These are phyloP conservation scores for Calonectria fujianensis DNA, from an alignment of 2,329 filamentous ascomycete genomes.

Conservation along the genomic window DNA sequence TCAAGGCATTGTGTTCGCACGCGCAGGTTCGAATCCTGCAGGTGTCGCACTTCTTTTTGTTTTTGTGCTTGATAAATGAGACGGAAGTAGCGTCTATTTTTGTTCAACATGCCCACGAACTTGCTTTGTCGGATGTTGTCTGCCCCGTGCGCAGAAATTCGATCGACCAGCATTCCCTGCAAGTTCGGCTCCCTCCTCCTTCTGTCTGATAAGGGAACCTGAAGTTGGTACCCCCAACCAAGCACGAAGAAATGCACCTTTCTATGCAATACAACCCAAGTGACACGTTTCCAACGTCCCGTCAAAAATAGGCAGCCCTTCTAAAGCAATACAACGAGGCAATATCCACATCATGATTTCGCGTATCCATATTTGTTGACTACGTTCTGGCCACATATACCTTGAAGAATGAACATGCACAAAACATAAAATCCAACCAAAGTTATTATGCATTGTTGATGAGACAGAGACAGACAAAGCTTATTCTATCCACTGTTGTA, in stretches of 20 bases:
- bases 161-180: not conserved
- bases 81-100: not conserved
- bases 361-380: not conserved
- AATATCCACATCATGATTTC: not conserved
- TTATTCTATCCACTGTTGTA: not conserved
- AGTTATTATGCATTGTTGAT: not conserved
- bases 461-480: not conserved
- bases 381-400: not conserved
- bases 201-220: not conserved
- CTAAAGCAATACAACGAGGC: not conserved
- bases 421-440: not conserved
- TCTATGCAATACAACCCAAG: not conserved
- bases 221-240: not conserved
- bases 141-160: not conserved
- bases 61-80: not conserved
- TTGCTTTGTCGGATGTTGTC: not conserved
- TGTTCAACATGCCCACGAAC: not conserved
- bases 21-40: constrained; percentile 40
- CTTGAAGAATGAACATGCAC: not conserved
- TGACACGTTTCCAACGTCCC: not conserved
- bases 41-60: constrained; percentile 23
- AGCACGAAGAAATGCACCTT: not conserved
- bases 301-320: not conserved
- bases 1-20: constrained; percentile 41
- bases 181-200: not conserved